Evolutionary conservation across 257 asterid genomes (phyloP).

Genomic region (Anisodus tanguticus): DNA sequence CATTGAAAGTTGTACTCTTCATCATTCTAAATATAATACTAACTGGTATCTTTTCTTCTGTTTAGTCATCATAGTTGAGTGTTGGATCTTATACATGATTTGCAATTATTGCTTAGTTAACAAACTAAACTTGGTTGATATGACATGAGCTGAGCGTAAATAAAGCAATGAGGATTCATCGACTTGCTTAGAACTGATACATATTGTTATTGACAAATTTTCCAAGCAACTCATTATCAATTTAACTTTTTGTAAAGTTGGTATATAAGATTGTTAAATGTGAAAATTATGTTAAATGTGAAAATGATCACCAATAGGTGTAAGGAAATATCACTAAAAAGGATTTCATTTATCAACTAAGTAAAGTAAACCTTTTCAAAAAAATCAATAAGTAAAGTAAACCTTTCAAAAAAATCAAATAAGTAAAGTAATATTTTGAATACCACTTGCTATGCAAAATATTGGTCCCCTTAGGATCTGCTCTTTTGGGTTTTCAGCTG

Average conservation of each 20-base stretch:
- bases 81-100: not conserved
- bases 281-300: not conserved
- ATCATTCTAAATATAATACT: too few species aligned
- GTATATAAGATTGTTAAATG: not conserved
- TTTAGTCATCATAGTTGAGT: not conserved
- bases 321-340: not conserved
- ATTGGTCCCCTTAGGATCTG: constrained; percentile 7
- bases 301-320: too few species aligned
- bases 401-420: too few species aligned
- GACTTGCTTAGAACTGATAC: too few species aligned
- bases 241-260: not conserved
- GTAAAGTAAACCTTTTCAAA: not conserved
- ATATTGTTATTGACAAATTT: too few species aligned
- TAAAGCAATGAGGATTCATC: too few species aligned
- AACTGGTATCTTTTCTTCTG: not conserved
- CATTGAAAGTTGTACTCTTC: not conserved
- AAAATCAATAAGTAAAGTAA: too few species aligned
- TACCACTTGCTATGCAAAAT: too few species aligned
- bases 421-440: too few species aligned
- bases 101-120: not conserved
- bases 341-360: not conserved
- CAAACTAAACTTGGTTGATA: not conserved
- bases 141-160: too few species aligned
- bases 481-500: constrained; percentile 52
- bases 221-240: not conserved